phyloP scores from a whole-genome alignment of 129 eudicot species.

The Flaveria linearis region DNA sequence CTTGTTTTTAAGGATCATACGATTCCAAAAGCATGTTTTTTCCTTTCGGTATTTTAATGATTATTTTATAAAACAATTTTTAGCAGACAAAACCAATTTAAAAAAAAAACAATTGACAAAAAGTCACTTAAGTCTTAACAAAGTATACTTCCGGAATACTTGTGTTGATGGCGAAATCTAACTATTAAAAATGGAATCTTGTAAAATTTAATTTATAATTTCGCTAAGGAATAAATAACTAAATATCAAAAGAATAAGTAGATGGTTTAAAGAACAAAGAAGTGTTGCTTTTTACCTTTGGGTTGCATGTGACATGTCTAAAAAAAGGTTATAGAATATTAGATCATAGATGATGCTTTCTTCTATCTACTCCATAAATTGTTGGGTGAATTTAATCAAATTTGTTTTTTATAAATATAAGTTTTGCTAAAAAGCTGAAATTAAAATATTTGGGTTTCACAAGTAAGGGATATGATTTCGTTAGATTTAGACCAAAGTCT shows the following conservation, averaged over 20 bases:
- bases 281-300: constrained; percentile 29
- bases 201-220: neutral
- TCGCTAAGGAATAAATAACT: neutral
- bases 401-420: no score
- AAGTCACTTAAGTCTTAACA: neutral
- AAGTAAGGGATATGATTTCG: no score
- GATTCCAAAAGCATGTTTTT: constrained; percentile 21
- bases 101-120: neutral
- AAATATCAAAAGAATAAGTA: neutral
- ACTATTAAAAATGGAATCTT: neutral
- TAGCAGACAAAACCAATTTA: no score
- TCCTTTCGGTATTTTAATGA: constrained; percentile 10
- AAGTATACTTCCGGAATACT: neutral
- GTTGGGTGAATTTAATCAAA: neutral
- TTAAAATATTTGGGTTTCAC: no score
- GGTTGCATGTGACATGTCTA: constrained; percentile 36
- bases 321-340: constrained; percentile 10
- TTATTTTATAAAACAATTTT: neutral
- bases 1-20: constrained; percentile 9
- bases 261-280: constrained; percentile 32
- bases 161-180: constrained; percentile 3
- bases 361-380: constrained; percentile 18
- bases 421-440: no score
- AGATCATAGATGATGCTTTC: constrained; percentile 2
- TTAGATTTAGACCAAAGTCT: no score